Conservation (phyloP, 345 rosid species). For the Salix udensis region DNA sequence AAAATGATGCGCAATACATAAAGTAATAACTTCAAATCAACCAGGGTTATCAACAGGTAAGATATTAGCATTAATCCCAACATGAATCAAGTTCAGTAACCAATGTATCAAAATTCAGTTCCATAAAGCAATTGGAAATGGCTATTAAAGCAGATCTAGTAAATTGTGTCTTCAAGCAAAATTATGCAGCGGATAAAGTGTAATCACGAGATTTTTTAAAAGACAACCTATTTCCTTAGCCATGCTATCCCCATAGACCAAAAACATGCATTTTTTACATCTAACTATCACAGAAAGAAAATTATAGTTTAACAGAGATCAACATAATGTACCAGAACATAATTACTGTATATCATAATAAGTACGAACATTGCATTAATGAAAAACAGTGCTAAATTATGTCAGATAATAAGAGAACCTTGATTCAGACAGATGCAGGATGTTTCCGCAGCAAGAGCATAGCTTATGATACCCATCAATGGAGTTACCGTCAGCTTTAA, state of each 20-base stretch:
- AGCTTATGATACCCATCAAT: slow-evolving; percentile 51
- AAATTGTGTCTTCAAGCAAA: neutral
- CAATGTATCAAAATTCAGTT: neutral
- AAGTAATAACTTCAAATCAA: neutral
- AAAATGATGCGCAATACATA: neutral
- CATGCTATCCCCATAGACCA: neutral
- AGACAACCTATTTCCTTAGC: neutral
- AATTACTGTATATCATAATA: neutral
- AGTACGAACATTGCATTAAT: neutral
- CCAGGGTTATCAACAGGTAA: neutral
- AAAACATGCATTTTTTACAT: neutral
- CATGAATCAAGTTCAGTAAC: neutral
- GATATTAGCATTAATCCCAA: neutral
- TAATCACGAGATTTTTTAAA: neutral
- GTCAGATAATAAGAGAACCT: slow-evolving; percentile 27
- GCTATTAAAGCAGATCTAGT: neutral
- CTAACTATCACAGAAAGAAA: neutral
- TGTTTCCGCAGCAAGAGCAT: slow-evolving; percentile 53
- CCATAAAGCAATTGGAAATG: neutral
- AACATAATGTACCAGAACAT: neutral
- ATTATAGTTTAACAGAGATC: neutral
- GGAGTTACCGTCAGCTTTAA: slow-evolving; percentile 58
- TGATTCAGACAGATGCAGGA: slow-evolving; percentile 46
- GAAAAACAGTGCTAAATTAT: neutral
- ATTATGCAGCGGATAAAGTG: neutral